Base-by-base conservation (phyloP, 1,139 yeast species). In the Debaryomycetaceae sp. region DNA sequence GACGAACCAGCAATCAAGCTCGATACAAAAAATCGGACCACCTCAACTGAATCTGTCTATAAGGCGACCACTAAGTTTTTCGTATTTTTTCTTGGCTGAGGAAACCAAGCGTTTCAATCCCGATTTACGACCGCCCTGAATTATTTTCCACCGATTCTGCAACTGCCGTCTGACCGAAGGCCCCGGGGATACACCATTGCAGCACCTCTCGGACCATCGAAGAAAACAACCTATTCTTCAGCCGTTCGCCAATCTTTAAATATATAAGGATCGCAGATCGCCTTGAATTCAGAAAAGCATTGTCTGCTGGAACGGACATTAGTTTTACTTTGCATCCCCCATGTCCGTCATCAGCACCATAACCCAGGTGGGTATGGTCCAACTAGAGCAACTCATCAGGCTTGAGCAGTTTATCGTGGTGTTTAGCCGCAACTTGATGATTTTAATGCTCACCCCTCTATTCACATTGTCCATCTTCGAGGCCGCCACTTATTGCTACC, bases 361-460 rank as follows among this genome's bases (percentile, higher is more conserved):
- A 13, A 10, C 17, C 11, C 32, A 29, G 4, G 18, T 30, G 8
- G 29, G 29, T 5, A 28, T 25, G 12, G 19, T 23, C 13, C 35
- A 24, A 15, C 19, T 32, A n/a, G 35, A 32, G 3, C 35, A 25
- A 15, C 23, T 32, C 19, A 18, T 32, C 11, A 28, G 28, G 17
- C 25, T 32, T 18, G 35, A 32, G 20, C 33, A 32, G 16, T 18
- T 32, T 19, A 25, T 32, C 14, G 27, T 32, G 8, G 17, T 26
- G 16, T 25, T 32, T 21, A 23, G 35, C n/a, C 29, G 35, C 9
- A 32, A 29, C 23, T 25, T 32, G 27, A 32, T 32, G 21, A 23
- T 32, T 14, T 13, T 32, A n/a, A 3, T 32, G 14, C 29, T 32
- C 18, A 32, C 35, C 9, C 35, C 35, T 9, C 5, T 32, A 10